Conservation (phyloP, 208 protist species). For the Acanthamoeba sp. region DNA sequence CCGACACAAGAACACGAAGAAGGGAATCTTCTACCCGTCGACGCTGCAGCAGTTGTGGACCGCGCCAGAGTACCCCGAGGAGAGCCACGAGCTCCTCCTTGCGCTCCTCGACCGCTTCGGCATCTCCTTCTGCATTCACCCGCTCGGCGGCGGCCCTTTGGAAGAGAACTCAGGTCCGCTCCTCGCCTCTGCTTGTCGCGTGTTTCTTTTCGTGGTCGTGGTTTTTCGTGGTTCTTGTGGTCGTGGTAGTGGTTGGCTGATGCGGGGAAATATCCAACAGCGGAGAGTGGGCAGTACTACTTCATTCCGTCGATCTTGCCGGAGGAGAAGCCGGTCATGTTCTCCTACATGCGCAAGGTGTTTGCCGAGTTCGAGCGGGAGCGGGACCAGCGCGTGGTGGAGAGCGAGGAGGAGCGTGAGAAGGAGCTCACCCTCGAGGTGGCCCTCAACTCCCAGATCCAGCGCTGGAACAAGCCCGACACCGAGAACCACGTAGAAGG, state of each 20-base stretch:
- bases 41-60: conserved; percentile 27
- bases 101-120: conserved; percentile 26
- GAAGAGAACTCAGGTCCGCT: not conserved
- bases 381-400: not conserved
- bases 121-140: conserved; percentile 46
- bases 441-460: conserved; percentile 36
- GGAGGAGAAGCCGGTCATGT: conserved; percentile 59
- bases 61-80: not conserved
- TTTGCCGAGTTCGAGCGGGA: conserved; percentile 54
- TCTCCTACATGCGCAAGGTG: conserved; percentile 55
- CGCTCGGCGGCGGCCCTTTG: not conserved
- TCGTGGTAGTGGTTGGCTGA: too few species aligned
- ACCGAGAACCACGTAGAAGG: conserved; percentile 57
- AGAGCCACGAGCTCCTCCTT: conserved; percentile 15
- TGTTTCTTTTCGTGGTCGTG: not conserved
- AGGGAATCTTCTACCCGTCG: conserved; percentile 23
- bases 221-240: not conserved
- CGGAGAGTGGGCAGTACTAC: conserved; percentile 10
- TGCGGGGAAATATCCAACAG: not conserved
- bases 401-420: conserved; percentile 38
- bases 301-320: conserved; percentile 47
- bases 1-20: conserved; percentile 45
- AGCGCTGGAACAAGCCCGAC: conserved; percentile 63
- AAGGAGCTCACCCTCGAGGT: conserved; percentile 50
- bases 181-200: not conserved